These are phyloP conservation scores for Fraxinus cuspidata DNA, from an alignment of 257 asterid genomes.

Conservation along the genomic window DNA sequence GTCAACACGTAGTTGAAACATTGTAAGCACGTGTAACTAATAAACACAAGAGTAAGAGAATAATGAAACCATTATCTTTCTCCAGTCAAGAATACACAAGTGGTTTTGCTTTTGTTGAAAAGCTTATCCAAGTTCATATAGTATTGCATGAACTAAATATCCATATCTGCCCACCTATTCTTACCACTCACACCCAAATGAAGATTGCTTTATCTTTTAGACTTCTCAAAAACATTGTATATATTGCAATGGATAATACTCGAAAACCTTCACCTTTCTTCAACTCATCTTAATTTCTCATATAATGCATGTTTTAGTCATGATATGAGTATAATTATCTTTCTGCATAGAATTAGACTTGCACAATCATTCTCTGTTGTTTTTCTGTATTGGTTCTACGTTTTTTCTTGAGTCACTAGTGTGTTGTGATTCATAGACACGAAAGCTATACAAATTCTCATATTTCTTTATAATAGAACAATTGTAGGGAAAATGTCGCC, in stretches of 20 bases:
- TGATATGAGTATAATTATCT: slow-evolving; percentile 39
- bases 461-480: not conserved
- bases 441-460: too few relatives aligned
- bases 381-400: slow-evolving; percentile 59
- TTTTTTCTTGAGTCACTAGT: slow-evolving; percentile 32
- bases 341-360: slow-evolving; percentile 41
- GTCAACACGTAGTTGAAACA: too few relatives aligned
- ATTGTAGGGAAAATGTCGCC: slow-evolving; percentile 35
- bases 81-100: not conserved
- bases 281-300: not conserved
- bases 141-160: slow-evolving; percentile 8
- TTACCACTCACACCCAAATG: slow-evolving; percentile 17
- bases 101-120: not conserved
- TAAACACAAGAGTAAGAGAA: not conserved
- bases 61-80: not conserved
- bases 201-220: slow-evolving; percentile 1
- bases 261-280: slow-evolving; percentile 16
- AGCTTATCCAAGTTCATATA: not conserved
- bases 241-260: slow-evolving; percentile 26
- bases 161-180: slow-evolving; percentile 38
- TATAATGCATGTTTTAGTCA: not conserved
- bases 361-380: slow-evolving; percentile 57
- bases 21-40: not conserved
- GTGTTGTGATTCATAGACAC: not conserved
- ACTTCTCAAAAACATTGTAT: slow-evolving; percentile 28